Percentiles rank a stretch among this genome's conserved stretches.
phyloP scores from a whole-genome alignment of 805 yeast species.

The Pichia manshurica region DNA sequence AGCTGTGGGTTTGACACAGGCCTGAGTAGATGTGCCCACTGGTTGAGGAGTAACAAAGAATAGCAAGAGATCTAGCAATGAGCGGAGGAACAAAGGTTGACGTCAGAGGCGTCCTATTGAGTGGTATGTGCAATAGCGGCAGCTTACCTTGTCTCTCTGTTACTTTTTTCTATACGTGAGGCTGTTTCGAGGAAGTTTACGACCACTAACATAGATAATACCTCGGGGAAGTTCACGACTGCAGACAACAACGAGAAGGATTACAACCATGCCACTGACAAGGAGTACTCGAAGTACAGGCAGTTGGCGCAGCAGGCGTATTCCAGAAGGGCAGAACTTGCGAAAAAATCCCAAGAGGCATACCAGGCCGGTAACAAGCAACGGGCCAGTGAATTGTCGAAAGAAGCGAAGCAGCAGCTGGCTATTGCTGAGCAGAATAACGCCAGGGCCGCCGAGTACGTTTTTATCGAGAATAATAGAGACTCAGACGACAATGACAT shows the following conservation, averaged over 20 bases:
- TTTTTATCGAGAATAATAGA: conserved; percentile 78
- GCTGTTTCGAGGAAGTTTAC: no score
- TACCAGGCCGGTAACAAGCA: conserved; percentile 68
- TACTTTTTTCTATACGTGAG: no score
- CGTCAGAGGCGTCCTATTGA: conserved; percentile 24
- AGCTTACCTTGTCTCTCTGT: no score
- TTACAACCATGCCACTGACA: conserved; percentile 69
- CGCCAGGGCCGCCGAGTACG: conserved; percentile 82
- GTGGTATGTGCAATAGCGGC: conserved; percentile 15
- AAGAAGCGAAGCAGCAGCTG: conserved; percentile 55
- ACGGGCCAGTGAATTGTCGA: conserved; percentile 67
- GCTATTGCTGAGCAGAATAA: conserved; percentile 64
- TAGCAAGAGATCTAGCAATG: conserved; percentile 13
- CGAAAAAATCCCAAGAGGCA: conserved; percentile 70
- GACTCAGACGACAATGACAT: conserved; percentile 84
- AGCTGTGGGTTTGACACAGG: no score
- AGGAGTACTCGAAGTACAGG: conserved; percentile 57
- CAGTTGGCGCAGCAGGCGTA: conserved; percentile 63
- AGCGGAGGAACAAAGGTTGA: conserved; percentile 21
- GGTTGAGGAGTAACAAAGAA: no score
- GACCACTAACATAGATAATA: not conserved
- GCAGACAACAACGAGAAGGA: conserved; percentile 32
- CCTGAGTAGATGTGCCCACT: no score
- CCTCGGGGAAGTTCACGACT: no score
- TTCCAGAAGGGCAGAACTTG: conserved; percentile 46